Evolutionary conservation across 2,329 filamentous ascomycete species (phyloP).

Genomic region (Neonectria sp.): DNA sequence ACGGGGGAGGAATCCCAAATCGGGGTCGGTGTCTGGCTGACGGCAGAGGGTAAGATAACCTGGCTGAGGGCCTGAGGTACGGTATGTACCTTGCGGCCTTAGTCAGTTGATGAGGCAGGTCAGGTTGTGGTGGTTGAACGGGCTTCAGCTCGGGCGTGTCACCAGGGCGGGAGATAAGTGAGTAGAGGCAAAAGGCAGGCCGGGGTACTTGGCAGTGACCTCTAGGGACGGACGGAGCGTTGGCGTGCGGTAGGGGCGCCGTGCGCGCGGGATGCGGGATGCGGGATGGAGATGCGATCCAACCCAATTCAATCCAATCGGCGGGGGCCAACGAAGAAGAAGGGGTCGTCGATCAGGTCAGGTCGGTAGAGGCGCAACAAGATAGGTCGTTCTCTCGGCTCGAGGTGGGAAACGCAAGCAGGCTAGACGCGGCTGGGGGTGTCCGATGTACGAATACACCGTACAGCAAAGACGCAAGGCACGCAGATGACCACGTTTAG

Average conservation of each 20-base stretch:
- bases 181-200: conserved; percentile 25
- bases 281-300: conserved; percentile 18
- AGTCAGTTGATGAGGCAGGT: conserved; percentile 31
- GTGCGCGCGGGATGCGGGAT: conserved; percentile 30
- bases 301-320: conserved; percentile 14
- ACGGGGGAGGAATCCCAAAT: conserved; percentile 36
- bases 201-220: conserved; percentile 46
- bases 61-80: conserved; percentile 22
- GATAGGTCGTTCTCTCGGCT: conserved; percentile 15
- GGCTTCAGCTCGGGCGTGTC: conserved; percentile 23
- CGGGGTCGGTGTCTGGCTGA: conserved; percentile 36
- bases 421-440: conserved; percentile 24
- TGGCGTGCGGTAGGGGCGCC: conserved; percentile 22
- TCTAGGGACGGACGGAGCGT: conserved; percentile 11
- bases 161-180: conserved; percentile 27
- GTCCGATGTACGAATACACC: conserved; percentile 1
- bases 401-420: background rate
- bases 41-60: conserved; percentile 5
- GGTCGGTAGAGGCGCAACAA: conserved; percentile 1
- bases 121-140: conserved; percentile 21
- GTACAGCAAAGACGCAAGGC: background rate
- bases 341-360: conserved; percentile 6
- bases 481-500: conserved; percentile 31
- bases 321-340: background rate
- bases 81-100: conserved; percentile 25